These are phyloP conservation scores for Sarocladium brachiariae DNA, from an alignment of 2,329 filamentous ascomycete genomes.

Conservation along the genomic window DNA sequence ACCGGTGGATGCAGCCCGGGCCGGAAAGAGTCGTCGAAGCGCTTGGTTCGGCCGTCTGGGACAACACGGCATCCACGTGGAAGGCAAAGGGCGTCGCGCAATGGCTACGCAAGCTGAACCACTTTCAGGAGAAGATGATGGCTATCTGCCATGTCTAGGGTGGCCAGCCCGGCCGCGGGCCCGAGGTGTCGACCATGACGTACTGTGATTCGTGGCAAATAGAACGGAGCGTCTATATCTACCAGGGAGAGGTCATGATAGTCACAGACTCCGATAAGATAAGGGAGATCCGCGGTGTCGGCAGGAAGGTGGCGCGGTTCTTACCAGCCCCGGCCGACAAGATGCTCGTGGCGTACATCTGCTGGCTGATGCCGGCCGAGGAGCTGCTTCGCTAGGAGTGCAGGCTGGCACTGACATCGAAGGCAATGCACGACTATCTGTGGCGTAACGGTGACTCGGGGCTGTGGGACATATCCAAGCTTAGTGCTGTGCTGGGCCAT, in stretches of 20 bases:
- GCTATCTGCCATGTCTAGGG: constrained; percentile 2
- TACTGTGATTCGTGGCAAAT: constrained; percentile 2
- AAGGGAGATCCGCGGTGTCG: not conserved
- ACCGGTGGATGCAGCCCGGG: constrained; percentile 11
- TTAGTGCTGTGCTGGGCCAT: not conserved
- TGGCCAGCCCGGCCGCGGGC: not conserved
- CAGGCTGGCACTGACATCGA: not conserved
- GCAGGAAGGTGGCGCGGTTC: constrained; percentile 1
- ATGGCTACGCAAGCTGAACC: constrained; percentile 6
- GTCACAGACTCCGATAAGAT: constrained; percentile 10
- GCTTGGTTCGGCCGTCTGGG: constrained; percentile 5
- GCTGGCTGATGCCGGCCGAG: not conserved
- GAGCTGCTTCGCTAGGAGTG: not conserved
- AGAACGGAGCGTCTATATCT: constrained; percentile 8
- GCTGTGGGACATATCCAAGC: not conserved
- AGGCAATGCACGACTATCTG: not conserved
- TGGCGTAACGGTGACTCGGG: not conserved
- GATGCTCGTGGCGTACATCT: not conserved
- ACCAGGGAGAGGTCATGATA: constrained; percentile 9
- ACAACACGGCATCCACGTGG: constrained; percentile 8
- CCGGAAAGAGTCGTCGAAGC: constrained; percentile 9
- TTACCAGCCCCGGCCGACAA: not conserved
- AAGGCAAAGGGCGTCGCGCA: constrained; percentile 6
- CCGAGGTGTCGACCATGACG: not conserved
- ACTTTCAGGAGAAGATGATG: constrained; percentile 3